phyloP scores from a whole-genome alignment of 2,329 filamentous ascomycete species.

The Apiospora arundinis region DNA sequence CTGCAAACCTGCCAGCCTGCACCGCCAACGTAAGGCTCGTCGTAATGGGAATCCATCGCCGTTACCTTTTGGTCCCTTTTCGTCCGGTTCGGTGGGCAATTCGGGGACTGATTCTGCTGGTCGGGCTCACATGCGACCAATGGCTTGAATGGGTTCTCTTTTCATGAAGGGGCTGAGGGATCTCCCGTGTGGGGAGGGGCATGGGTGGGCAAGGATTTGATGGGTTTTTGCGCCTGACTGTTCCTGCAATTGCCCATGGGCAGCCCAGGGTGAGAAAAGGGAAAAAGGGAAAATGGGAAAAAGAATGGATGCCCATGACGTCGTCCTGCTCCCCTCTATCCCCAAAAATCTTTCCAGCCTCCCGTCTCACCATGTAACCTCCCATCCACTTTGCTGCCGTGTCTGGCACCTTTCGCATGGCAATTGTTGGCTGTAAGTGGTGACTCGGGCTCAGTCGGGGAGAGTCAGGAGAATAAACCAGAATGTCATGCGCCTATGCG shows the following conservation, averaged over 20 bases:
- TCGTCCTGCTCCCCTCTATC: constrained; percentile 2
- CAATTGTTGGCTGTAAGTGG: not conserved
- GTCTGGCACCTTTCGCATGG: not conserved
- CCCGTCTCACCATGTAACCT: constrained; percentile 16
- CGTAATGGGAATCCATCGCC: constrained; percentile 11
- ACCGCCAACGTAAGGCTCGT: constrained; percentile 14
- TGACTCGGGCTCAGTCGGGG: not conserved
- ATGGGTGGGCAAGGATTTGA: not conserved
- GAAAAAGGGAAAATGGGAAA: not conserved
- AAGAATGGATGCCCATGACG: constrained; percentile 10
- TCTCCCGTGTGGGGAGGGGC: constrained; percentile 8
- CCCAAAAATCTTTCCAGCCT: constrained; percentile 10
- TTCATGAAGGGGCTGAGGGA: constrained; percentile 1
- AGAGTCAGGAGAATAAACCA: not conserved
- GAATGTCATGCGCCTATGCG: not conserved
- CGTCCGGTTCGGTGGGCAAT: too few species aligned
- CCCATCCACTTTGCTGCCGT: constrained; percentile 6
- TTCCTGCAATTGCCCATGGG: constrained; percentile 6
- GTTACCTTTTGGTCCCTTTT: not conserved
- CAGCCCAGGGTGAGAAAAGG: not conserved
- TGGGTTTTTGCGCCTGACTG: not conserved
- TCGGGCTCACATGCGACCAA: too few species aligned
- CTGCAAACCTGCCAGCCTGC: not conserved
- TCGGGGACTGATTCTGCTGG: too few species aligned
- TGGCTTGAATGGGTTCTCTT: not conserved